Evolutionary conservation across 306 rosid species (phyloP).

Genomic region (Glycine tomentella): DNA sequence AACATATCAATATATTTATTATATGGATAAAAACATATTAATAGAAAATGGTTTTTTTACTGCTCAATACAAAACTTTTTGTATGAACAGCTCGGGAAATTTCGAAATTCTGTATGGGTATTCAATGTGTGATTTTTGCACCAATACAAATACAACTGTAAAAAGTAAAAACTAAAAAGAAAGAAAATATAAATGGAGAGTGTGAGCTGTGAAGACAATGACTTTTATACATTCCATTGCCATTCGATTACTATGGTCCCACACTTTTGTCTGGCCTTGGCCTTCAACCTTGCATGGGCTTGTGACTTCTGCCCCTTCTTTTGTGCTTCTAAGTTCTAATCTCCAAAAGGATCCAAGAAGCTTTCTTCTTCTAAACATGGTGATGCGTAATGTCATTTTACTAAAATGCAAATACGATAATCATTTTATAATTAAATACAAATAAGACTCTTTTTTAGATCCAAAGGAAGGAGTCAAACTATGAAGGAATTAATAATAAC

Average conservation of each 20-base stretch:
- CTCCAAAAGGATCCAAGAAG: not conserved
- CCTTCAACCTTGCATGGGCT: not conserved
- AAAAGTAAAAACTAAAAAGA: not conserved
- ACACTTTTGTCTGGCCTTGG: not conserved
- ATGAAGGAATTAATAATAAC: too few species aligned
- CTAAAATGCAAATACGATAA: not conserved
- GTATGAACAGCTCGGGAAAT: too few species aligned
- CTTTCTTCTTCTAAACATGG: not conserved
- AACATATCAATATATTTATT: too few species aligned
- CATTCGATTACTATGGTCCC: slow-evolving; percentile 27
- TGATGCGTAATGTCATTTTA: not conserved
- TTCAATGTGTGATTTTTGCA: not conserved
- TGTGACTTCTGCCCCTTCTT: not conserved
- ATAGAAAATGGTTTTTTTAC: too few species aligned
- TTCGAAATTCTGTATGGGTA: too few species aligned
- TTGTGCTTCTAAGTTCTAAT: slow-evolving; percentile 9
- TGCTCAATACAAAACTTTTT: too few species aligned
- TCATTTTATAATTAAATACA: not conserved
- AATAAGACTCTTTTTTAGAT: not conserved
- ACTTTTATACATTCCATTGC: not conserved
- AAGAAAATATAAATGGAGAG: not conserved
- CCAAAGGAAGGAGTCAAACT: too few species aligned
- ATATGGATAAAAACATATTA: too few species aligned
- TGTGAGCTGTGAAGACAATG: slow-evolving; percentile 27
- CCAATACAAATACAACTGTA: not conserved